Conservation (phyloP, 2,329 filamentous ascomycete genomes). For the Westerdykella aurantiaca region DNA sequence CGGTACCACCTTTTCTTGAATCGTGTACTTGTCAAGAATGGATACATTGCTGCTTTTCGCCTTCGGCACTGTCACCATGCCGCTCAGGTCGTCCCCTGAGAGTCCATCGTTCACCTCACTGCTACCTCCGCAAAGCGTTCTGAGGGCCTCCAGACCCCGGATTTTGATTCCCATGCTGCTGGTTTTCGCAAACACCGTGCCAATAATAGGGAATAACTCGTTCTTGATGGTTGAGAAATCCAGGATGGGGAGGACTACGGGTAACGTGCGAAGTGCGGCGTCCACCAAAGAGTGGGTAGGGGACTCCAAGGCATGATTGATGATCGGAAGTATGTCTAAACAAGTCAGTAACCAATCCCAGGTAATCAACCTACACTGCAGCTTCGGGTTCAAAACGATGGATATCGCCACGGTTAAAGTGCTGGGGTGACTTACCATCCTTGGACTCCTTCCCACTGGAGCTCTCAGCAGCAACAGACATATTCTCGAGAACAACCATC, state of each 20-base stretch:
- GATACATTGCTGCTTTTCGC: conserved; percentile 63
- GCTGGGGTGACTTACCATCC: conserved; percentile 57
- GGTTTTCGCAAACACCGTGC: conserved; percentile 84
- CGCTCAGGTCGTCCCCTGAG: conserved; percentile 67
- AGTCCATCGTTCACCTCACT: conserved; percentile 32
- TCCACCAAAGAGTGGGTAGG: conserved; percentile 86
- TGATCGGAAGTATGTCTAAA: conserved; percentile 77
- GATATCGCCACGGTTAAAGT: neutral
- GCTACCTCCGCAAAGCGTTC: conserved; percentile 76
- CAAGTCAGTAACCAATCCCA: conserved; percentile 14
- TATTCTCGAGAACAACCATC: conserved; percentile 84
- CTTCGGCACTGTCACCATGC: conserved; percentile 52
- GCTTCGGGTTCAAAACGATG: neutral
- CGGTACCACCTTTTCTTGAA: conserved; percentile 95
- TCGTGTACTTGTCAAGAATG: conserved; percentile 93
- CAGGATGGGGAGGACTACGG: conserved; percentile 75
- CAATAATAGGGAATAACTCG: conserved; percentile 89
- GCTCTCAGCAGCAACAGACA: conserved; percentile 68
- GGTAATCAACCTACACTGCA: neutral
- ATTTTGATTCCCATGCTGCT: conserved; percentile 94
- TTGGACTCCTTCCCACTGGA: conserved; percentile 91
- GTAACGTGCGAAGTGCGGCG: conserved; percentile 71
- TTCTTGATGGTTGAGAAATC: conserved; percentile 98
- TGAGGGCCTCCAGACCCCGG: conserved; percentile 82
- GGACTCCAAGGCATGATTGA: conserved; percentile 78